Percentiles rank a stretch among this genome's conserved stretches.
Evolutionary conservation across 805 yeast genomes (phyloP).

Genomic region (Saccharomycopsis olivae): DNA sequence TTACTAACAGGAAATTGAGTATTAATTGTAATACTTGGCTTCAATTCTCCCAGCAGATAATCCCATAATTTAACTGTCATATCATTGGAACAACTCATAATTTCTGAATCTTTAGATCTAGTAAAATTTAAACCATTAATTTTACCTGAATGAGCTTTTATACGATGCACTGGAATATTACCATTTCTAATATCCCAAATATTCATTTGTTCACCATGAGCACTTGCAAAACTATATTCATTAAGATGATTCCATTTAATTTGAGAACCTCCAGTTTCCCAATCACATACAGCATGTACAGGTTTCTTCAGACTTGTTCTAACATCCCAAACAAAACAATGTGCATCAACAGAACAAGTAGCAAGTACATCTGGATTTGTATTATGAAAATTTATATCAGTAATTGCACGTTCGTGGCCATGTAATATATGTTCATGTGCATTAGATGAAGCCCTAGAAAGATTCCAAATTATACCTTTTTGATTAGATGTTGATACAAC

Average conservation of each 20-base stretch:
- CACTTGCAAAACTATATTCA: constrained; percentile 68
- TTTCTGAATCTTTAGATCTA: constrained; percentile 41
- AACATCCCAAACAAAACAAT: constrained; percentile 84
- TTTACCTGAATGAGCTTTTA: constrained; percentile 68
- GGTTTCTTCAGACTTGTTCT: constrained; percentile 63
- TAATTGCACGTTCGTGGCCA: constrained; percentile 85
- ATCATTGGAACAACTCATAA: constrained; percentile 84
- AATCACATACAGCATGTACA: constrained; percentile 74
- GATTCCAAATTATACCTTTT: constrained; percentile 90
- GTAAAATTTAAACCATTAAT: constrained; percentile 86
- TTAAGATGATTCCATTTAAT: constrained; percentile 85
- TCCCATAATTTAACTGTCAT: constrained; percentile 79
- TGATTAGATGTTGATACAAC: constrained; percentile 91
- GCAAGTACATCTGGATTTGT: constrained; percentile 78
- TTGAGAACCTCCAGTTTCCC: constrained; percentile 91
- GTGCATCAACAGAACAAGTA: constrained; percentile 88
- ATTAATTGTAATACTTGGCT: constrained; percentile 23
- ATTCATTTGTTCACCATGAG: constrained; percentile 72
- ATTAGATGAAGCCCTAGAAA: constrained; percentile 46
- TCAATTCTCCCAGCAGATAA: constrained; percentile 21
- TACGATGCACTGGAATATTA: constrained; percentile 50
- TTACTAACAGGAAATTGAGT: constrained; percentile 70
- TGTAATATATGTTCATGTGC: constrained; percentile 86
- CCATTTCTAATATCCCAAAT: constrained; percentile 89
- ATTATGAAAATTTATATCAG: constrained; percentile 91